Evolutionary conservation across 2,329 filamentous ascomycete species (phyloP).

Genomic region (Cercospora brassicicola): DNA sequence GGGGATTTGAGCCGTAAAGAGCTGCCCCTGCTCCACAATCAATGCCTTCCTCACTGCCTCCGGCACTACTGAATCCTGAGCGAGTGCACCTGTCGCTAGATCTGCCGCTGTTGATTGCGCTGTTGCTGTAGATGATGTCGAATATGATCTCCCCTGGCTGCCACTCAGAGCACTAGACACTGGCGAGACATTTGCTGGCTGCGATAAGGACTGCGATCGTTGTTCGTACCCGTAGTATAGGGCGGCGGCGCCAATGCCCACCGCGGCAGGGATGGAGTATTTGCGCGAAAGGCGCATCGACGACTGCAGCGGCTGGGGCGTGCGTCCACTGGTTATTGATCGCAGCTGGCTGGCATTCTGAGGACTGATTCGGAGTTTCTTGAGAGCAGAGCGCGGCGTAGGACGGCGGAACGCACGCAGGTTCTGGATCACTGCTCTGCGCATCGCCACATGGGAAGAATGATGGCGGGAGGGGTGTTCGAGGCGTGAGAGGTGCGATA

Average conservation of each 20-base stretch:
- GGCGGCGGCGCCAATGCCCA: conserved; percentile 67
- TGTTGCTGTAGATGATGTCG: conserved; percentile 27
- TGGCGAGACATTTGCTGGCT: conserved; percentile 23
- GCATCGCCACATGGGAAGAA: conserved; percentile 57
- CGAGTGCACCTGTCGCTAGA: conserved; percentile 21
- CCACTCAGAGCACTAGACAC: conserved; percentile 22
- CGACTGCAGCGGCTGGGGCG: conserved; percentile 55
- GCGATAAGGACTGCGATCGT: conserved; percentile 13
- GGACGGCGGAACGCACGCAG: conserved; percentile 68
- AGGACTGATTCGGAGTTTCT: conserved; percentile 46
- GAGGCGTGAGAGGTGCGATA: background rate
- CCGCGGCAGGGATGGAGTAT: conserved; percentile 65
- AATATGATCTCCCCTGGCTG: conserved; percentile 39
- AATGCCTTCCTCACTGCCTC: conserved; percentile 66
- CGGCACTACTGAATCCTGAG: conserved; percentile 46
- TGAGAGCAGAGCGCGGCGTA: conserved; percentile 61
- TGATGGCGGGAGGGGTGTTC: background rate
- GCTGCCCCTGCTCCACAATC: conserved; percentile 83
- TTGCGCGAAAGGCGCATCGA: conserved; percentile 72
- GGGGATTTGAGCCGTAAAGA: conserved; percentile 83
- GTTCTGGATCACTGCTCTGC: conserved; percentile 68
- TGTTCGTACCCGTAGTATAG: conserved; percentile 70
- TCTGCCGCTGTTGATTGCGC: conserved; percentile 18
- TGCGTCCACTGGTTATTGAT: conserved; percentile 43
- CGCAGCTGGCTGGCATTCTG: conserved; percentile 49